phyloP scores from a whole-genome alignment of 1,284 basidiomycete species.

The Laetiporus sulphureus region DNA sequence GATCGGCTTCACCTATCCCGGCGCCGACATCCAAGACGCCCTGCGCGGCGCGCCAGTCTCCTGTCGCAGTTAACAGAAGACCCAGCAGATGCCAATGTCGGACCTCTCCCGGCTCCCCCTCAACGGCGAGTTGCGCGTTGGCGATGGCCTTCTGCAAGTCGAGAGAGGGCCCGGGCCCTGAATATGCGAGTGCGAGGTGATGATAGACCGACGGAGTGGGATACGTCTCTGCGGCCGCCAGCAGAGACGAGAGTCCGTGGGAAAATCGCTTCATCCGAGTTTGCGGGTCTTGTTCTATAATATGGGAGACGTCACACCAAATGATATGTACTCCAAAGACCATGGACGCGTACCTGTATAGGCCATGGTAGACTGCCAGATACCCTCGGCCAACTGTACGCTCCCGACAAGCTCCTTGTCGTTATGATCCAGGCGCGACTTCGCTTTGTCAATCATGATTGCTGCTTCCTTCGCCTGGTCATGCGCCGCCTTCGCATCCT shows the following conservation, averaged over 20 bases:
- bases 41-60: slow-evolving; percentile 77
- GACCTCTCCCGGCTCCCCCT: slow-evolving; percentile 66
- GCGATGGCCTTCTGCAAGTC: slow-evolving; percentile 65
- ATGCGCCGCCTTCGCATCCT: slow-evolving; percentile 30
- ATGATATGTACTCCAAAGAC: no score
- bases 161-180: slow-evolving; percentile 57
- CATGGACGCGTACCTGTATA: slow-evolving; percentile 47
- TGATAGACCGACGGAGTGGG: slow-evolving; percentile 65
- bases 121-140: slow-evolving; percentile 71
- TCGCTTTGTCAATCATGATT: slow-evolving; percentile 48
- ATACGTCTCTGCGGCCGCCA: slow-evolving; percentile 45
- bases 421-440: slow-evolving; percentile 39
- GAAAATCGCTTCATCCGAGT: slow-evolving; percentile 55
- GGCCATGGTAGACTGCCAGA: slow-evolving; percentile 56
- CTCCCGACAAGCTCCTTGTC: slow-evolving; percentile 44
- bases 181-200: slow-evolving; percentile 74
- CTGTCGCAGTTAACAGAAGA: slow-evolving; percentile 72
- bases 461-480: slow-evolving; percentile 55
- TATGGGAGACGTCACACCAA: no score
- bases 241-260: slow-evolving; percentile 53
- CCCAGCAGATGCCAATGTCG: slow-evolving; percentile 92
- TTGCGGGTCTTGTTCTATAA: slow-evolving; percentile 63
- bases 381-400: slow-evolving; percentile 60
- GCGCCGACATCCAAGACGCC: slow-evolving; percentile 73
- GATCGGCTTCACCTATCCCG: slow-evolving; percentile 40